These are phyloP conservation scores for Podospora appendiculata DNA, from an alignment of 495 filamentous ascomycete genomes.

Conservation along the genomic window DNA sequence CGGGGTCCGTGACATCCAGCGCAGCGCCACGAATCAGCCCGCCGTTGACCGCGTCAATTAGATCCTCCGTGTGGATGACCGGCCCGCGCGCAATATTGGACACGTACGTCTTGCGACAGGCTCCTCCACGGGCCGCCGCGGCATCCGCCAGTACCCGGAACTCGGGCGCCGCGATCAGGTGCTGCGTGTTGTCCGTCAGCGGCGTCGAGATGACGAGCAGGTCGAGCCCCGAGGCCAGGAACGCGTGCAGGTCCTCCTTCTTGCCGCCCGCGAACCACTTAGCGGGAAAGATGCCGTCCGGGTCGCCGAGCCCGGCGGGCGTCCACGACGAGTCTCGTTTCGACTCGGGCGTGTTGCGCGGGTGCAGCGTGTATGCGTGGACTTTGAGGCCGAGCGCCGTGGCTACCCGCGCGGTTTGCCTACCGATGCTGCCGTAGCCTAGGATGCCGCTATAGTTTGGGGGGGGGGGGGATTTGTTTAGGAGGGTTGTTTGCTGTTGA, in stretches of 20 bases:
- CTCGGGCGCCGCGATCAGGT: constrained; percentile 56
- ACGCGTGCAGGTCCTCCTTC: constrained; percentile 53
- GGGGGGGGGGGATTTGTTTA: not conserved
- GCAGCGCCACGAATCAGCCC: constrained; percentile 60
- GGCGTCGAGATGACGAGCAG: constrained; percentile 68
- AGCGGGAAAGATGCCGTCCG: constrained; percentile 59
- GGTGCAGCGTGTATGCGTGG: constrained; percentile 71
- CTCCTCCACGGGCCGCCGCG: not conserved
- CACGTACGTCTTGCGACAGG: constrained; percentile 52
- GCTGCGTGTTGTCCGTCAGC: constrained; percentile 59
- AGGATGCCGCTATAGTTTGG: constrained; percentile 53
- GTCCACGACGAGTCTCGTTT: constrained; percentile 59
- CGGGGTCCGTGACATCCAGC: constrained; percentile 82
- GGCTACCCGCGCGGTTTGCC: constrained; percentile 65
- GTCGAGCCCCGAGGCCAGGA: constrained; percentile 64
- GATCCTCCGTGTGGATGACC: constrained; percentile 59
- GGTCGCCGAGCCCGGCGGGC: constrained; percentile 69
- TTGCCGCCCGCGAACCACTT: constrained; percentile 69
- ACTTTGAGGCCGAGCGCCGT: constrained; percentile 73
- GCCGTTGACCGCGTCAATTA: constrained; percentile 55
- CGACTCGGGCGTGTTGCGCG: constrained; percentile 49
- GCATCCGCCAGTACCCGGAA: constrained; percentile 49
- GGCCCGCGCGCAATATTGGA: constrained; percentile 70
- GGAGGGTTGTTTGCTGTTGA: not conserved
- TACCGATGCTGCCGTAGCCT: constrained; percentile 78